Conservation (phyloP, 306 rosid genomes). For the Sechiopsis laciniata region DNA sequence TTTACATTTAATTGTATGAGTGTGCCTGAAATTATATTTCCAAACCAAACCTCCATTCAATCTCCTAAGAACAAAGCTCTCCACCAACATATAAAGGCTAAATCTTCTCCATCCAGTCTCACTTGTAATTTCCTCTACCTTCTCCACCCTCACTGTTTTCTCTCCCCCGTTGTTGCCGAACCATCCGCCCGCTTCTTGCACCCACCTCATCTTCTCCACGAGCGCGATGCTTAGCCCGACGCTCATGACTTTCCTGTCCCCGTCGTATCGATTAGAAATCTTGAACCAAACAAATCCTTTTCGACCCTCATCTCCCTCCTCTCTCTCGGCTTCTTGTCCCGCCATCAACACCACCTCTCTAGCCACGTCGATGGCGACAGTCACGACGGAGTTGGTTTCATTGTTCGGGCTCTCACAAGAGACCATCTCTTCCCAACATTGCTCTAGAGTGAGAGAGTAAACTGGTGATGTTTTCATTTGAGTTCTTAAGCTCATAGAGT, state of each 20-base stretch:
- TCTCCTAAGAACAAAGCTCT: conserved; percentile 22
- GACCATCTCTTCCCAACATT: conserved; percentile 76
- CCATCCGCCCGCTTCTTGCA: conserved; percentile 72
- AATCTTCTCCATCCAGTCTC: conserved; percentile 22
- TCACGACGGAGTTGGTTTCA: conserved; percentile 30
- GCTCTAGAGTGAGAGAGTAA: conserved; percentile 63
- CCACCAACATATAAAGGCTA: conserved; percentile 24
- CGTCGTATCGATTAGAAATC: conserved; percentile 32
- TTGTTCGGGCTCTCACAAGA: conserved; percentile 36
- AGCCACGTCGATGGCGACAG: conserved; percentile 42
- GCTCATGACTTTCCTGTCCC: conserved; percentile 22
- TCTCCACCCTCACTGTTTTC: conserved; percentile 37
- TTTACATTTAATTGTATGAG: conserved; percentile 16
- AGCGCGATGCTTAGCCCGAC: conserved; percentile 61
- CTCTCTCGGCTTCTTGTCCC: conserved; percentile 48
- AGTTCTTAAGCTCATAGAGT: conserved; percentile 19
- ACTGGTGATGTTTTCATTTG: conserved; percentile 60
- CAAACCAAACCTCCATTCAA: conserved; percentile 9
- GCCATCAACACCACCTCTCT: conserved; percentile 52
- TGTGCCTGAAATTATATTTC: conserved; percentile 19
- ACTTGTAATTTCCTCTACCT: conserved; percentile 40
- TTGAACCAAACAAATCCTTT: conserved; percentile 58
- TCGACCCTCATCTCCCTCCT: conserved; percentile 24
- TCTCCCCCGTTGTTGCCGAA: conserved; percentile 34
- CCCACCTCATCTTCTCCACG: conserved; percentile 60